A percentile compares a stretch with the other conserved stretches of the same genome.
Conservation (phyloP, 306 rosid genomes). For the Malus orientalis region DNA sequence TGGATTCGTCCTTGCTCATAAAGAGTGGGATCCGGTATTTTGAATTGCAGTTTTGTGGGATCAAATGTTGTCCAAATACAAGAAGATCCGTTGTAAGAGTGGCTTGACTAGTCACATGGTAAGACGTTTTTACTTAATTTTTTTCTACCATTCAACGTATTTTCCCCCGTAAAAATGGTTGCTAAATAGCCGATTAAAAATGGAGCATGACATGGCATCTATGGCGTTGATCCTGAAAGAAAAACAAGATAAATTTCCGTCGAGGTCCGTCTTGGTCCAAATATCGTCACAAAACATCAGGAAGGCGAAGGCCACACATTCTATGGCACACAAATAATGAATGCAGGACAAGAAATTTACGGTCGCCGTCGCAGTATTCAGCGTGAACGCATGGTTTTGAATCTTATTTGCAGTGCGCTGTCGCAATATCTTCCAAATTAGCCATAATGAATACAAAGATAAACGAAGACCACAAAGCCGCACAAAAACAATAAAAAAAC, state of each 20-base stretch:
- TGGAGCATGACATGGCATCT: too few relatives aligned
- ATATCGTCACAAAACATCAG: neutral
- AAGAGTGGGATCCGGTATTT: too few relatives aligned
- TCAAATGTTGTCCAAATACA: too few relatives aligned
- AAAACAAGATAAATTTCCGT: too few relatives aligned
- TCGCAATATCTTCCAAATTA: neutral
- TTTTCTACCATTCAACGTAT: neutral
- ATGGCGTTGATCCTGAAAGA: too few relatives aligned
- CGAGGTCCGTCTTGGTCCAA: too few relatives aligned
- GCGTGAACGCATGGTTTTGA: neutral
- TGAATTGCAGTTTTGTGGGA: neutral
- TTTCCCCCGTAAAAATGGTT: neutral
- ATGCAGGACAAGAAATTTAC: too few relatives aligned
- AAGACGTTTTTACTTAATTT: neutral
- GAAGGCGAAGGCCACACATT: neutral
- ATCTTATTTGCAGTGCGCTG: too few relatives aligned
- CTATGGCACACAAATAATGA: too few relatives aligned
- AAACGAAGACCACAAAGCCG: neutral
- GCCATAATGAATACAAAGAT: neutral
- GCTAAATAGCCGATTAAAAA: neutral
- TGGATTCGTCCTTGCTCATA: too few relatives aligned
- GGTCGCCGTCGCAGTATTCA: neutral
- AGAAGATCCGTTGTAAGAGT: too few relatives aligned
- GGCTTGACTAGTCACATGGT: neutral
- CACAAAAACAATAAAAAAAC: neutral